Evolutionary conservation across 345 rosid species (phyloP).

Genomic region (Hevea brasiliensis): DNA sequence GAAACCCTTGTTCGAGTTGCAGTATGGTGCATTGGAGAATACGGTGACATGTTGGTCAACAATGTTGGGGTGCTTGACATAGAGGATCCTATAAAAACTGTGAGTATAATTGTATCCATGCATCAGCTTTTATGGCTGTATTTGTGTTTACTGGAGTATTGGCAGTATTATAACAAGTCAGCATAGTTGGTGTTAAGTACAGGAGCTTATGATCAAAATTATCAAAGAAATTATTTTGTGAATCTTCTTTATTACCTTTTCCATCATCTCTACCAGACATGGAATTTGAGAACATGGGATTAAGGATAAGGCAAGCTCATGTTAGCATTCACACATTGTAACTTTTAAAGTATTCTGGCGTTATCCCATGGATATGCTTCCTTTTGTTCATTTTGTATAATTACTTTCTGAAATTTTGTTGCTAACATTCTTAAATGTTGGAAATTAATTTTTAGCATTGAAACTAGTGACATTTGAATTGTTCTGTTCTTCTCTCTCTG

Average conservation of each 20-base stretch:
- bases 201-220: not conserved
- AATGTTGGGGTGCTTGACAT: slow-evolving; percentile 80
- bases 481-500: slow-evolving; percentile 1
- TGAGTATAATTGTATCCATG: slow-evolving; percentile 40
- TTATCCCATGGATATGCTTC: not conserved
- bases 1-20: slow-evolving; percentile 96
- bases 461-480: not conserved
- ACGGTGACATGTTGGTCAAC: slow-evolving; percentile 90
- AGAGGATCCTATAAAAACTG: slow-evolving; percentile 81
- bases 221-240: not conserved
- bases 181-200: not conserved
- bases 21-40: slow-evolving; percentile 98
- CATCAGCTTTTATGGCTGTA: slow-evolving; percentile 16
- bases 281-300: not conserved
- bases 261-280: not conserved
- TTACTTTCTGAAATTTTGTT: not conserved
- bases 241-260: not conserved
- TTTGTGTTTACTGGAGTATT: slow-evolving; percentile 8
- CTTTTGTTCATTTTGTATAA: not conserved
- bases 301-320: not conserved
- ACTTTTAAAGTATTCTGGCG: not conserved
- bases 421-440: not conserved
- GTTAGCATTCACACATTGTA: not conserved
- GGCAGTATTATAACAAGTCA: slow-evolving; percentile 11
- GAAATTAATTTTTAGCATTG: not conserved